Conservation (phyloP, 2,329 filamentous ascomycete species). For the Colletotrichum sublineola region DNA sequence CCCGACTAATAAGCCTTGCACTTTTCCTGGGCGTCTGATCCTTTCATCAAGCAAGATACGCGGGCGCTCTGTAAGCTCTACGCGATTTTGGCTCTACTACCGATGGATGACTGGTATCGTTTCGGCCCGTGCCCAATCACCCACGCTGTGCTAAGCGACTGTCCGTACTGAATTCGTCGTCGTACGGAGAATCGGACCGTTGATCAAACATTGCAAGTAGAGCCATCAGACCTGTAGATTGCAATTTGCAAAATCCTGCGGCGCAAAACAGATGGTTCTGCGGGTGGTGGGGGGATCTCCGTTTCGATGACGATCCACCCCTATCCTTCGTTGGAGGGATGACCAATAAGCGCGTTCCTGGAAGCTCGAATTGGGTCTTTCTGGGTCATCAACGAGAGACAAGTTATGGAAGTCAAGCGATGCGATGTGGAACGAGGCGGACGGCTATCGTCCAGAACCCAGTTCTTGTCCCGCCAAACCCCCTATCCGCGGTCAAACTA, state of each 20-base stretch:
- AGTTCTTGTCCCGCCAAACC: background rate
- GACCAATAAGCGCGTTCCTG: constrained; percentile 3
- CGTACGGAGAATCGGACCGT: background rate
- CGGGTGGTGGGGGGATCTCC: constrained; percentile 31
- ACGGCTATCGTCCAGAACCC: background rate
- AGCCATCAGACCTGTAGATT: background rate
- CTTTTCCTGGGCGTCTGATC: too few species aligned
- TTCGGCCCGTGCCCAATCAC: background rate
- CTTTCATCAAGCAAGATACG: background rate
- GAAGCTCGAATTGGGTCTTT: constrained; percentile 1
- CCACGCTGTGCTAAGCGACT: too few species aligned
- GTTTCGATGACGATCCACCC: constrained; percentile 34
- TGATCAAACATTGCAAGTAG: background rate
- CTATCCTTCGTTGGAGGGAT: constrained; percentile 7
- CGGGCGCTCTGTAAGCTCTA: background rate
- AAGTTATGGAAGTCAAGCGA: constrained; percentile 22
- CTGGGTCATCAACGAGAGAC: background rate
- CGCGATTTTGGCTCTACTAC: background rate
- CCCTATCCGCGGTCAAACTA: background rate
- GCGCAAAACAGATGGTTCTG: background rate
- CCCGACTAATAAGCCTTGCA: background rate
- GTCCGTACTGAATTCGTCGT: too few species aligned
- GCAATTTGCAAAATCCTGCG: background rate
- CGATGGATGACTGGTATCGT: background rate
- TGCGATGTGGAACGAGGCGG: constrained; percentile 1